Conservation (phyloP, 495 filamentous ascomycete species). For the Xylaria grammica region DNA sequence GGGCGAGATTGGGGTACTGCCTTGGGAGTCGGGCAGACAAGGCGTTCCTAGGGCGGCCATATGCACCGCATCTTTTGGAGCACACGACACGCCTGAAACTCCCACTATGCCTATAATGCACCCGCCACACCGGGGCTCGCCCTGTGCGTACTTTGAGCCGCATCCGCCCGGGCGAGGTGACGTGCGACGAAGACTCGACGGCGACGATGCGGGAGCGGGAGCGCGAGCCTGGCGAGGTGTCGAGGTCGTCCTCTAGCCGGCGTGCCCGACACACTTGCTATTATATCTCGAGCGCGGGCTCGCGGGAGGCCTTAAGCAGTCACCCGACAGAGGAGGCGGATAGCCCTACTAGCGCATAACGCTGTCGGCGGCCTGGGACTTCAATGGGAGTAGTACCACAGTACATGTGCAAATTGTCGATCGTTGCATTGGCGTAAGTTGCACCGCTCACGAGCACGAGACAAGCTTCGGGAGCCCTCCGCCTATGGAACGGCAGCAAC, state of each 20-base stretch:
- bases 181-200: slow-evolving; percentile 10
- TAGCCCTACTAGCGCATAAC: neutral
- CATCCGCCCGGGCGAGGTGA: slow-evolving; percentile 7
- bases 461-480: slow-evolving; percentile 11
- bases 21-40: neutral
- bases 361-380: neutral
- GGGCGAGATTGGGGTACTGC: no score
- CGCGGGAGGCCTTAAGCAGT: slow-evolving; percentile 2
- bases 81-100: slow-evolving; percentile 5
- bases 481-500: neutral
- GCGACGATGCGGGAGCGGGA: neutral
- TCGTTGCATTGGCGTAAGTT: slow-evolving; percentile 14
- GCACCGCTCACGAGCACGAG: slow-evolving; percentile 6
- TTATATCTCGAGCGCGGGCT: slow-evolving; percentile 2
- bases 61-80: slow-evolving; percentile 3
- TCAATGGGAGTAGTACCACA: neutral
- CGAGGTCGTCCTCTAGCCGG: slow-evolving; percentile 1
- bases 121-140: slow-evolving; percentile 19
- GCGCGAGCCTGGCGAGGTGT: neutral
- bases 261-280: neutral
- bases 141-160: slow-evolving; percentile 3
- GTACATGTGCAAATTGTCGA: slow-evolving; percentile 16
- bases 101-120: neutral
- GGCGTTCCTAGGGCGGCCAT: slow-evolving; percentile 6
- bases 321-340: neutral